These are phyloP conservation scores for Clonostachys chloroleuca DNA, from an alignment of 2,329 filamentous ascomycete species.

Conservation along the genomic window DNA sequence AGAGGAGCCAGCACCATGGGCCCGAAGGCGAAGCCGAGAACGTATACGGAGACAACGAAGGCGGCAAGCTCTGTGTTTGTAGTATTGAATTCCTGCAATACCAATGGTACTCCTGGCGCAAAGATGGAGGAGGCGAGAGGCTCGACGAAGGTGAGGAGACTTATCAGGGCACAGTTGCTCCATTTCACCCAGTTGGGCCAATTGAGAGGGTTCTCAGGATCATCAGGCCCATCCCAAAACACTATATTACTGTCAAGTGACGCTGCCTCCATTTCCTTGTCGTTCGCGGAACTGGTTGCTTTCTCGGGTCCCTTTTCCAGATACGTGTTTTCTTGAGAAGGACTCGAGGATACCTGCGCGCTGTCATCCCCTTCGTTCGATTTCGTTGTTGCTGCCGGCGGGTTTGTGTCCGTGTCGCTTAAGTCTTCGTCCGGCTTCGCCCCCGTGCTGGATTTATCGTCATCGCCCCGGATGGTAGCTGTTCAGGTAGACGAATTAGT, in stretches of 20 bases:
- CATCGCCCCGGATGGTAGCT: too few species aligned
- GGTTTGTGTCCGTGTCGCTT: too few species aligned
- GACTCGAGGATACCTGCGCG: too few species aligned
- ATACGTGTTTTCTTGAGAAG: too few species aligned
- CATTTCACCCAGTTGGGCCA: slow-evolving; percentile 62
- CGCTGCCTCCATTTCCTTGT: too few species aligned
- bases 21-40: slow-evolving; percentile 50
- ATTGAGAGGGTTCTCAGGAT: slow-evolving; percentile 63
- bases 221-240: slow-evolving; percentile 23
- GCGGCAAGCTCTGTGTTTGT: slow-evolving; percentile 27
- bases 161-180: slow-evolving; percentile 48
- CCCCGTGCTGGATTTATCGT: too few species aligned
- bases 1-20: slow-evolving; percentile 61
- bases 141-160: slow-evolving; percentile 22
- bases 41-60: slow-evolving; percentile 38
- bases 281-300: too few species aligned
- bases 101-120: slow-evolving; percentile 32
- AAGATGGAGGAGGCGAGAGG: slow-evolving; percentile 17
- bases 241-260: background rate
- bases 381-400: too few species aligned
- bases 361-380: too few species aligned
- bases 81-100: slow-evolving; percentile 38
- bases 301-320: too few species aligned
- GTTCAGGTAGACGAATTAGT: too few species aligned
- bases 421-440: too few species aligned